Percentiles rank a stretch among this genome's conserved stretches.
phyloP scores from a whole-genome alignment of 495 filamentous ascomycete species.

The Neurospora pannonica region DNA sequence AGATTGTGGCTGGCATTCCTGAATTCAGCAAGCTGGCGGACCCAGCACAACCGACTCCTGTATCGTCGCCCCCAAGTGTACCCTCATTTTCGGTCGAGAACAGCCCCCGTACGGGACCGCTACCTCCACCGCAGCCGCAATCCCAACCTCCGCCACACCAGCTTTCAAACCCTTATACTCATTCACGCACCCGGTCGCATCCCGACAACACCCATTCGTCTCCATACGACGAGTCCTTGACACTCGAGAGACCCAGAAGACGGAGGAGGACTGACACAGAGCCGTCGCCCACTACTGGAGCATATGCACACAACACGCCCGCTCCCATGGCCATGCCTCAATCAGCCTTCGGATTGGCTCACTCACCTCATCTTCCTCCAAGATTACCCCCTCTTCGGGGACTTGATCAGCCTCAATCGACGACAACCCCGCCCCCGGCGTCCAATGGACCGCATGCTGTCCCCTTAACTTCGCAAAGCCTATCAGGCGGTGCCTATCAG shows the following conservation, averaged over 20 bases:
- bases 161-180: slow-evolving; percentile 7
- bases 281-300: slow-evolving; percentile 25
- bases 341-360: slow-evolving; percentile 22
- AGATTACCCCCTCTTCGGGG: slow-evolving; percentile 33
- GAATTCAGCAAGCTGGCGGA: slow-evolving; percentile 40
- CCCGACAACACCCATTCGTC: slow-evolving; percentile 13
- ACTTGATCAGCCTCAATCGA: slow-evolving; percentile 25
- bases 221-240: slow-evolving; percentile 22
- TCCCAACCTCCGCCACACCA: slow-evolving; percentile 10
- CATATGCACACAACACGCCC: slow-evolving; percentile 24
- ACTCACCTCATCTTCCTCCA: slow-evolving; percentile 33
- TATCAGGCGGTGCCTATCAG: slow-evolving; percentile 5
- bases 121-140: slow-evolving; percentile 8
- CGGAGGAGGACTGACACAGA: slow-evolving; percentile 37
- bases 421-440: slow-evolving; percentile 17
- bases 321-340: slow-evolving; percentile 12
- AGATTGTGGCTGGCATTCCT: slow-evolving; percentile 46
- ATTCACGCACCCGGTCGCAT: slow-evolving; percentile 6
- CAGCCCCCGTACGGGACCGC: slow-evolving; percentile 16
- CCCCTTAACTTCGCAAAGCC: slow-evolving; percentile 1
- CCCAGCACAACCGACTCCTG: slow-evolving; percentile 39
- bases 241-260: slow-evolving; percentile 33
- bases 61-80: slow-evolving; percentile 18
- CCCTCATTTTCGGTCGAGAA: slow-evolving; percentile 24
- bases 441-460: slow-evolving; percentile 7